Conservation (phyloP, 176 grass and related monocot species). For the sorghum (Sorghum bicolor) region DNA sequence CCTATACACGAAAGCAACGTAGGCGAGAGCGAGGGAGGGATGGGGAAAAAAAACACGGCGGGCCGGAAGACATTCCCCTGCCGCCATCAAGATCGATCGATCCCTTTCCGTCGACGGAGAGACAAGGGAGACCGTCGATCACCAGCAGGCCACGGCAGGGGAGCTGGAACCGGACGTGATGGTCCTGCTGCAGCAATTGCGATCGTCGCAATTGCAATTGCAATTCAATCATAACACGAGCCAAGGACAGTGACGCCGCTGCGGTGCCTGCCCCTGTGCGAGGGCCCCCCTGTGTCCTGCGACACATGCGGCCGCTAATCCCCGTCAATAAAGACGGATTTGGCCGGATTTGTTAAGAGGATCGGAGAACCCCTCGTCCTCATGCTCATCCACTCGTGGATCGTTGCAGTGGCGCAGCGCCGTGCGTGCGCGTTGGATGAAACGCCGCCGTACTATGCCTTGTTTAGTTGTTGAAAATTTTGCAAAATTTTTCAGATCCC, state of each 20-base stretch:
- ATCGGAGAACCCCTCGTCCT: not conserved
- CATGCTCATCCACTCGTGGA: not conserved
- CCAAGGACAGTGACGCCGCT: not conserved
- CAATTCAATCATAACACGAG: not conserved
- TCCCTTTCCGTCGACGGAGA: not conserved
- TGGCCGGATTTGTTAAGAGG: not conserved
- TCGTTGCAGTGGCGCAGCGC: not conserved
- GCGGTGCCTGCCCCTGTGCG: too few species aligned
- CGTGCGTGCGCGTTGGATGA: too few species aligned
- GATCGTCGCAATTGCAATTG: too few species aligned
- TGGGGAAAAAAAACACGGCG: not conserved
- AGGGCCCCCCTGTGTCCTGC: not conserved
- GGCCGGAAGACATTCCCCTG: constrained; percentile 33
- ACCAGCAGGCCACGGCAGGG: not conserved
- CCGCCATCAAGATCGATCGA: not conserved
- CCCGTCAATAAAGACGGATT: not conserved
- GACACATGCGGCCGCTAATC: not conserved
- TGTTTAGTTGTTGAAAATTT: too few species aligned
- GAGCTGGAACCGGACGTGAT: not conserved
- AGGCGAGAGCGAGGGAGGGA: not conserved
- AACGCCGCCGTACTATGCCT: too few species aligned
- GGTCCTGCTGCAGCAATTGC: not conserved
- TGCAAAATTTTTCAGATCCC: too few species aligned
- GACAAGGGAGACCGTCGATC: not conserved
- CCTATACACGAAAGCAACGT: not conserved